Evolutionary conservation across 2,329 filamentous ascomycete genomes (phyloP).

Genomic region (Fusarium poae): DNA sequence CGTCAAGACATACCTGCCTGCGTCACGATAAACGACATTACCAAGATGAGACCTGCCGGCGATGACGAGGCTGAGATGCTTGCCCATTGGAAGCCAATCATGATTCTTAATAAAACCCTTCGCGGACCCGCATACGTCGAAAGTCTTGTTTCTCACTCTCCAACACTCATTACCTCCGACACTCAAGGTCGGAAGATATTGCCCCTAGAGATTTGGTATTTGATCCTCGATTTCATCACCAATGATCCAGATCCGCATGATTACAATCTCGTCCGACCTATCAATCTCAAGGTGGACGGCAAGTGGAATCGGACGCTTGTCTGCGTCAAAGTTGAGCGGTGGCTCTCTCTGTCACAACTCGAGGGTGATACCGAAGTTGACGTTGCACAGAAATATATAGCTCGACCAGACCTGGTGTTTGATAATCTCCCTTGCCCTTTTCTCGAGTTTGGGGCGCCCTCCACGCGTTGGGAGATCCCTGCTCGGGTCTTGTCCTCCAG

Average conservation of each 20-base stretch:
- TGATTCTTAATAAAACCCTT: neutral
- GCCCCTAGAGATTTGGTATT: conserved; percentile 1
- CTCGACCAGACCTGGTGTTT: neutral
- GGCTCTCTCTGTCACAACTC: neutral
- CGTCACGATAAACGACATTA: neutral
- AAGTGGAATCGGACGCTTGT: neutral
- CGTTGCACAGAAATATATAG: neutral
- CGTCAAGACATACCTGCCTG: too few species aligned
- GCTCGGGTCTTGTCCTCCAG: neutral
- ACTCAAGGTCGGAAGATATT: neutral
- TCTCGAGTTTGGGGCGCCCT: rapidly evolving
- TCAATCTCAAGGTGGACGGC: rapidly evolving
- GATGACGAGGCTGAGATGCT: neutral
- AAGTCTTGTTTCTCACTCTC: neutral
- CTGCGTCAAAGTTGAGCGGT: neutral
- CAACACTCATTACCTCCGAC: neutral
- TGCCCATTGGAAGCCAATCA: neutral
- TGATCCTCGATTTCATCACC: neutral
- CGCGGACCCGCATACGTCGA: neutral
- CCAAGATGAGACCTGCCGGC: neutral
- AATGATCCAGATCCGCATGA: rapidly evolving
- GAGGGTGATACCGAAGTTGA: rapidly evolving
- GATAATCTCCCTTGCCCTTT: neutral
- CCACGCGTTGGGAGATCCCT: neutral
- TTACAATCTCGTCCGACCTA: neutral